Conservation (phyloP, 305 asterid species). For the Plantago rigida region DNA sequence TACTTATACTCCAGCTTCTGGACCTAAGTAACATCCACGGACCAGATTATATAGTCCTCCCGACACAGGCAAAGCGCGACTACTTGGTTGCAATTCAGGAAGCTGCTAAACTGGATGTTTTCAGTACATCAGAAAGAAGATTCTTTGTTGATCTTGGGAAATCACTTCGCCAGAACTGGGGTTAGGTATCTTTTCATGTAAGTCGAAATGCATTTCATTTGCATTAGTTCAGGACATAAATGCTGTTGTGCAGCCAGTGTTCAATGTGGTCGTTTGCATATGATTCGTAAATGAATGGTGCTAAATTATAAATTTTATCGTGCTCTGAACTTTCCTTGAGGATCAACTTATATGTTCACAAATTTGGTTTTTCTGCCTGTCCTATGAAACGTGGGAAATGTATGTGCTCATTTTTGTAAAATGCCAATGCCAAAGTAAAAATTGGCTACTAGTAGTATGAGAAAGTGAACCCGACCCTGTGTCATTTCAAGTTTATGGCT, state of each 20-base stretch:
- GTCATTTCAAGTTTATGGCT: too few species aligned
- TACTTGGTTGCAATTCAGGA: conserved; percentile 58
- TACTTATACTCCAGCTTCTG: conserved; percentile 43
- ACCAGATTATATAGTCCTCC: conserved; percentile 42
- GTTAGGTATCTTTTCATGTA: conserved; percentile 34
- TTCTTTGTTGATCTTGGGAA: conserved; percentile 51
- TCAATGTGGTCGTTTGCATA: conserved; percentile 10
- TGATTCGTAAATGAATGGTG: conserved; percentile 5
- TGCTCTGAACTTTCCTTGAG: not conserved
- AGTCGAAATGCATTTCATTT: conserved; percentile 16
- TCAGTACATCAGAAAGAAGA: conserved; percentile 56
- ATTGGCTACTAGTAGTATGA: too few species aligned
- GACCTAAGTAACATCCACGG: conserved; percentile 58
- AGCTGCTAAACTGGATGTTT: conserved; percentile 41
- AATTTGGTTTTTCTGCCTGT: not conserved
- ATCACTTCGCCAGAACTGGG: conserved; percentile 61
- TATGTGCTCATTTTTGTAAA: not conserved
- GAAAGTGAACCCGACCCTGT: too few species aligned
- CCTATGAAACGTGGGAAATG: not conserved
- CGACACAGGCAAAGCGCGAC: conserved; percentile 59
- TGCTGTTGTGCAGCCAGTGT: not conserved
- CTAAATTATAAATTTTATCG: not conserved
- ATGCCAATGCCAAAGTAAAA: too few species aligned
- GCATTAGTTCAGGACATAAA: conserved; percentile 18
- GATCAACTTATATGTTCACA: too few species aligned